Conservation (phyloP, 2,329 filamentous ascomycete species). For the Fusarium bactridioides region DNA sequence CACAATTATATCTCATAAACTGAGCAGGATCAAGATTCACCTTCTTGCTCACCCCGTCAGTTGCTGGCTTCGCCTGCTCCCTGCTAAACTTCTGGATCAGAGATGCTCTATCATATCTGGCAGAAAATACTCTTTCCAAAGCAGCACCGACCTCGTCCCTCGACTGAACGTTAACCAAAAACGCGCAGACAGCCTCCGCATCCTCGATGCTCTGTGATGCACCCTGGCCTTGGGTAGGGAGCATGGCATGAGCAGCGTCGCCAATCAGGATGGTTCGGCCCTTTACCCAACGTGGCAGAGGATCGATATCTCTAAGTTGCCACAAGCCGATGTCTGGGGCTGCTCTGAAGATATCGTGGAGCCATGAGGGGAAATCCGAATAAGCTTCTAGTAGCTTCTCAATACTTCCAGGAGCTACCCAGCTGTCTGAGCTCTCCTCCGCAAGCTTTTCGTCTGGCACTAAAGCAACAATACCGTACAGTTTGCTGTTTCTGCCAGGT, state of each 20-base stretch:
- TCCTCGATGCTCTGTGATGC: constrained; percentile 15
- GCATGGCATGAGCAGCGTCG: constrained; percentile 10
- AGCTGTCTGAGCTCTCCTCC: constrained; percentile 30
- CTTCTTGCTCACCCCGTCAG: constrained; percentile 20
- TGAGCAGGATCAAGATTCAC: constrained; percentile 32
- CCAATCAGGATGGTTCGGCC: constrained; percentile 6
- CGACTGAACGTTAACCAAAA: neutral
- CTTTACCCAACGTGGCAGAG: constrained; percentile 5
- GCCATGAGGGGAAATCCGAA: constrained; percentile 8
- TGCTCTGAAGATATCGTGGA: constrained; percentile 1
- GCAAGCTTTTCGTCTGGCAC: constrained; percentile 30
- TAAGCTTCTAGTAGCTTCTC: constrained; percentile 30
- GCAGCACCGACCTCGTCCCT: neutral
- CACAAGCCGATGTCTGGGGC: constrained; percentile 1
- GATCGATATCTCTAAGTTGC: constrained; percentile 16
- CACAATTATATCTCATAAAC: constrained; percentile 35
- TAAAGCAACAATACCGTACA: constrained; percentile 31
- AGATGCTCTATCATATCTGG: constrained; percentile 16
- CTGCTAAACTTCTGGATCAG: constrained; percentile 35
- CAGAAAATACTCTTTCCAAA: constrained; percentile 6
- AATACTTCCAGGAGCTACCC: constrained; percentile 32
- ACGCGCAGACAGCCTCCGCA: neutral
- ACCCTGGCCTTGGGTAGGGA: constrained; percentile 9
- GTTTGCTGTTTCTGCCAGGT: constrained; percentile 23
- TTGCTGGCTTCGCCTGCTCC: constrained; percentile 32